Base-by-base conservation (phyloP, 75 land plant species). In the Cryptomeria japonica region DNA sequence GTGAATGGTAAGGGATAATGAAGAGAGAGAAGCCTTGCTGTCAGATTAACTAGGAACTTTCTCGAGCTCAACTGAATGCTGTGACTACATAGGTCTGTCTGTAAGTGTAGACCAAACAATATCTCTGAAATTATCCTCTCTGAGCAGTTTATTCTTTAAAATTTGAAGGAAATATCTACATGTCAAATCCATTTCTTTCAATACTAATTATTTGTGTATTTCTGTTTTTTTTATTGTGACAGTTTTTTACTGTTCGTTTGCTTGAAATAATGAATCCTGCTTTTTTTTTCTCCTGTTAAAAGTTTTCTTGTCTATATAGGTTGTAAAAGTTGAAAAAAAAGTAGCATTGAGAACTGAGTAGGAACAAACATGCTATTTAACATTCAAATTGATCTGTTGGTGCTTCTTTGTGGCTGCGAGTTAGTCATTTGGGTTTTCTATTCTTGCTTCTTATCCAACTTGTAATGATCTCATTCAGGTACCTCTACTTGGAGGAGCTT, bases 401-500 rank as follows among this genome's bases (percentile, higher is more conserved):
- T 46, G 53, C 46, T 82, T 82, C 49, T 82, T 46, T 46, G 41
- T 1, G 34, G 16, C 13, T 82, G 31, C 46, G 32, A 82, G 51
- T 12, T 44, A 31, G 1, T 82, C 51, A 46, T 44, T 82, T 44
- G 31, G 49, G 14, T 44, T 46, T 84, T 85, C 12, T 51, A 36
- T 53, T 36, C 86, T 36, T 55, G 86, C 19, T 31, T 28, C 87
- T 86, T 80, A 46, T n/a, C 18, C 34, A 83, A 41, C 46, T 86
- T 86, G 44, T n/a, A 70, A 49, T 76, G 64, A 76, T 76, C 32
- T 34, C 19, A 38, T 58, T 55, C 89, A 97, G 99, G 99, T 98
- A 85, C 99, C 99, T 15, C 83, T 96, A 41, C 92, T 98, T 85
- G 99, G 99, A 91, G 99, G 99, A 92, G 99, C 99, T 38, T 72